Evolutionary conservation across 352 stramenopile species (phyloP).

Genomic region (Poterioochromonas sp.): DNA sequence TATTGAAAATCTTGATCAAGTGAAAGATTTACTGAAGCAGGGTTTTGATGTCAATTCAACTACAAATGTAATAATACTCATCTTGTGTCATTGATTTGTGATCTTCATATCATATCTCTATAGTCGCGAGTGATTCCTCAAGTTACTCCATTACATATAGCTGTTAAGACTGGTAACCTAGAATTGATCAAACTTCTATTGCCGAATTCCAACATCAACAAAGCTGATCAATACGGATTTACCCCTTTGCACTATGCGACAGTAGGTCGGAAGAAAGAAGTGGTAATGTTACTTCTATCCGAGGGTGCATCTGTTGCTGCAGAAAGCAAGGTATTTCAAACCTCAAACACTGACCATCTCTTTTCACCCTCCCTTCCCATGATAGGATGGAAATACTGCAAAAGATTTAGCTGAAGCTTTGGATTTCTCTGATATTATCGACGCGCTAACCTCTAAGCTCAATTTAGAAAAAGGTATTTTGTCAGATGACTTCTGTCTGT

Average conservation of each 20-base stretch:
- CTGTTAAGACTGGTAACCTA: neutral
- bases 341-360: neutral
- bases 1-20: neutral
- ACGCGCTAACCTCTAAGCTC: slow-evolving; percentile 9
- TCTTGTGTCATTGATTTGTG: neutral
- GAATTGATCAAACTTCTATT: neutral
- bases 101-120: neutral
- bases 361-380: too few relatives aligned
- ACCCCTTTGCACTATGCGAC: slow-evolving; percentile 30
- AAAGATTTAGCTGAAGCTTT: neutral
- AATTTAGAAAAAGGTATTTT: slow-evolving; percentile 9
- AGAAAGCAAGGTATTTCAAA: neutral
- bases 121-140: slow-evolving; percentile 3
- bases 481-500: too few relatives aligned
- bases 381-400: neutral
- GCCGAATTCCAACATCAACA: neutral
- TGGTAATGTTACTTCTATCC: neutral
- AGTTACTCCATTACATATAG: slow-evolving; percentile 18
- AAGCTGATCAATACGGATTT: slow-evolving; percentile 19
- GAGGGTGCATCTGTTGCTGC: neutral
- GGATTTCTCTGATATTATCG: neutral
- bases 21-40: neutral
- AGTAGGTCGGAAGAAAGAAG: neutral
- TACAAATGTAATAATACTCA: neutral
- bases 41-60: neutral